Evolutionary conservation across 306 rosid species (phyloP).

Genomic region (Cucurbita ficifolia): DNA sequence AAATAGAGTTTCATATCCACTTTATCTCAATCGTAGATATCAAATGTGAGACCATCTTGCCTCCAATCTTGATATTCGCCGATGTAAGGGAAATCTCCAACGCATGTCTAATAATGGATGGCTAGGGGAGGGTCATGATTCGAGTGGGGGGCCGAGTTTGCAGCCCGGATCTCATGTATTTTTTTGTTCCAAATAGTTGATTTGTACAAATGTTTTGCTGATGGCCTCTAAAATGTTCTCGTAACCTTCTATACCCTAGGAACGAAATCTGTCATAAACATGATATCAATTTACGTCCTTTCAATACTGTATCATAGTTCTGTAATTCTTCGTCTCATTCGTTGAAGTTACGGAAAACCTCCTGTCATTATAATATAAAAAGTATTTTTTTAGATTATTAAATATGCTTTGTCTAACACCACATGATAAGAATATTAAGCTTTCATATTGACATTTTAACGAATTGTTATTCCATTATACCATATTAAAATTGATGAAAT

Average conservation of each 20-base stretch:
- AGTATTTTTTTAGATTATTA: too few relatives aligned
- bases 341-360: constrained; percentile 1
- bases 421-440: too few relatives aligned
- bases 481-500: too few relatives aligned
- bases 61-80: background rate
- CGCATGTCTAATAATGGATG: background rate
- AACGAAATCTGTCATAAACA: constrained; percentile 14
- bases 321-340: background rate
- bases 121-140: too few relatives aligned
- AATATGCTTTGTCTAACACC: too few relatives aligned
- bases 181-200: background rate
- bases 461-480: too few relatives aligned
- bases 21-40: background rate
- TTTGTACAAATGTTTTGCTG: constrained; percentile 7
- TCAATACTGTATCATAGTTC: background rate
- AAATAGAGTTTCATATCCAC: background rate
- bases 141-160: too few relatives aligned
- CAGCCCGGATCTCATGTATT: background rate
- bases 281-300: constrained; percentile 1
- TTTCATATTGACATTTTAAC: too few relatives aligned
- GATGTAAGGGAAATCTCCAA: constrained; percentile 5
- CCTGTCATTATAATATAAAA: background rate
- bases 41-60: constrained; percentile 14
- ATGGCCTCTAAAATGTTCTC: background rate
- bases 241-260: background rate